Base-by-base conservation (phyloP, 495 filamentous ascomycete genomes). In the Terfezia boudieri region DNA sequence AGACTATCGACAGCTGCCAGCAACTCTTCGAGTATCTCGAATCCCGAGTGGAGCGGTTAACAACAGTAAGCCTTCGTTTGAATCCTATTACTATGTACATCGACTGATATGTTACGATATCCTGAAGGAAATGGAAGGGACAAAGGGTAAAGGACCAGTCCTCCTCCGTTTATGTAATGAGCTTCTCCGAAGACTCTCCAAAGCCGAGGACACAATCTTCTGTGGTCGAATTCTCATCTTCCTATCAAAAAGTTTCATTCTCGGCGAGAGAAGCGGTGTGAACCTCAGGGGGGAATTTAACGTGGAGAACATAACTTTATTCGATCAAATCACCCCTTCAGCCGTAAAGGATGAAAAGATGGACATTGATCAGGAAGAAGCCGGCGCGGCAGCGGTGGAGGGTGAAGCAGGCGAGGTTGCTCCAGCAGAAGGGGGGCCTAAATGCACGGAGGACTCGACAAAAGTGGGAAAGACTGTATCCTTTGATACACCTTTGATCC, bases 201-300 rank as follows among this genome's bases (percentile, higher is more conserved):
- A 93, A 50, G 86, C 90, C 4, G 86, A 95, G 62, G 92, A 99
- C 68, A 86, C 92, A 0, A 88, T 93, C 3, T 99, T 98, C 67
- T 95, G 88, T 65, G 90, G 90, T 37, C 75, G 89, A 49, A 88
- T 99, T 20, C 94, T 94, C 64, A 93, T 99, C 58, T 99, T 94
- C 63, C 77, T 96, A 55, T 96, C 94, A 67, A 90, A 96, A 66
- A 92, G 84, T 65, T 95, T 96, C 61, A 86, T 90, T 10, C 73
- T 96, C 0, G 87, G 88, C 26, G 90, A 99, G 69, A 89, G 84
- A 61, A 95, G 90, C 65, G 94, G 88, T 1, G 89, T 99, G 51
- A 99, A 99, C 60, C 75, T 95, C 50, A 79, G 92, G 32, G 90
- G 90, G 59, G 90, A 96, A 67, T 99, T 88, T 58, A 92, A 99